phyloP scores from a whole-genome alignment of 257 asterid species.

The Nicotiana sylvestris region DNA sequence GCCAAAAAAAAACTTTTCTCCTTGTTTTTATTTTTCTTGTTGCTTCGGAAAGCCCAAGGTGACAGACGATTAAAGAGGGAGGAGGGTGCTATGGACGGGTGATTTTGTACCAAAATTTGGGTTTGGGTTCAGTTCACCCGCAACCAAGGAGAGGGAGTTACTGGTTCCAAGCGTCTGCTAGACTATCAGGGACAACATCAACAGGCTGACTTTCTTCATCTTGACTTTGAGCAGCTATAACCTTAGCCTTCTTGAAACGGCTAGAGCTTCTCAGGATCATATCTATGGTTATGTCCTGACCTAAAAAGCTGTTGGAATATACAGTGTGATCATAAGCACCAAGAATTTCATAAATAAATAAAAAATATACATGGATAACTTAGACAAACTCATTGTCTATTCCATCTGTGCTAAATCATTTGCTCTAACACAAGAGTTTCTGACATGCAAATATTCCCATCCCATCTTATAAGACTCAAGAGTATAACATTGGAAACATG shows the following conservation, averaged over 20 bases:
- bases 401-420: background rate
- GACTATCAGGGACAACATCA: slow-evolving; percentile 52
- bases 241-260: slow-evolving; percentile 68
- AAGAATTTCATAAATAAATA: background rate
- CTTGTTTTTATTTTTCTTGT: background rate
- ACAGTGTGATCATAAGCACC: background rate
- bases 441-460: background rate
- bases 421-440: background rate
- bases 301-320: slow-evolving; percentile 36
- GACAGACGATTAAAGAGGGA: background rate
- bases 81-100: background rate
- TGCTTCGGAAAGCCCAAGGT: background rate
- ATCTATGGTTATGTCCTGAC: slow-evolving; percentile 34
- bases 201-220: slow-evolving; percentile 34
- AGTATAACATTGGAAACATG: background rate
- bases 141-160: background rate
- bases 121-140: background rate
- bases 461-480: background rate
- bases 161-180: slow-evolving; percentile 7
- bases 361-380: background rate
- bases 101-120: background rate
- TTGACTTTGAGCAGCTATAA: slow-evolving; percentile 44
- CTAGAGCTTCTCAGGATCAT: slow-evolving; percentile 62
- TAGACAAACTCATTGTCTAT: background rate
- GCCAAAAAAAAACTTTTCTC: background rate